phyloP scores from a whole-genome alignment of 192 early-diverging fungal genomes.

The Thoreauomyces humboldtii region DNA sequence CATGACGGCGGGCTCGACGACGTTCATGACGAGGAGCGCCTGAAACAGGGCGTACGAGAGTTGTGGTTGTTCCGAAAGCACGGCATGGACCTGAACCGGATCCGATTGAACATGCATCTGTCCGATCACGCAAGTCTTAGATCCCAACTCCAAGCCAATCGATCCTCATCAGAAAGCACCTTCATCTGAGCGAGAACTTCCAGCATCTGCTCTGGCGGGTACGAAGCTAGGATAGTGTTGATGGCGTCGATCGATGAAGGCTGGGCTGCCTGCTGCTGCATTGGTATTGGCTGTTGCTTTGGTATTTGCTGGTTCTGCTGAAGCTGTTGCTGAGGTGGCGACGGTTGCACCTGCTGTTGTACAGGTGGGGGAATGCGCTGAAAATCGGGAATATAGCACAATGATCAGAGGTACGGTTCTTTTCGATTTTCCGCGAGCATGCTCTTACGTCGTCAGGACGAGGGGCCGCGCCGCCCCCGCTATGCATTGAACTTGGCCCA shows the following conservation, averaged over 20 bases:
- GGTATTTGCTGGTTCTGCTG: conserved; percentile 16
- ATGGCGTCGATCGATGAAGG: conserved; percentile 50
- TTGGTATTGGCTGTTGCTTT: background rate
- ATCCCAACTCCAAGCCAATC: too few species aligned
- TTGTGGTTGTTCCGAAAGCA: conserved; percentile 77
- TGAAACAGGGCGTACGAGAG: conserved; percentile 83
- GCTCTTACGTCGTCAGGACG: too few species aligned
- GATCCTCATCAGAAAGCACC: too few species aligned
- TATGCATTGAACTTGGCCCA: too few species aligned
- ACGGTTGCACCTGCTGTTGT: background rate
- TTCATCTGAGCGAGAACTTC: conserved; percentile 68
- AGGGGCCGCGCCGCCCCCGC: too few species aligned
- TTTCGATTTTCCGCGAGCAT: too few species aligned
- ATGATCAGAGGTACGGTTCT: too few species aligned
- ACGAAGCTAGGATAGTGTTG: conserved; percentile 51
- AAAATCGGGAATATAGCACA: too few species aligned
- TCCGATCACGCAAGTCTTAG: background rate
- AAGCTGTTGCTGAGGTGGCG: conserved; percentile 15
- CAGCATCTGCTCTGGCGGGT: conserved; percentile 59
- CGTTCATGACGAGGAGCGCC: conserved; percentile 72
- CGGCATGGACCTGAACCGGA: conserved; percentile 64
- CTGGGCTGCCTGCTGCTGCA: background rate
- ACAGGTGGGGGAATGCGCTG: too few species aligned
- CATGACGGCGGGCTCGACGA: conserved; percentile 62
- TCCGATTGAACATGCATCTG: conserved; percentile 55